Percentiles rank a stretch among this genome's conserved stretches.
These are phyloP conservation scores for Paramecium sexaurelia DNA, from an alignment of 73 alveolate species.

Conservation along the genomic window DNA sequence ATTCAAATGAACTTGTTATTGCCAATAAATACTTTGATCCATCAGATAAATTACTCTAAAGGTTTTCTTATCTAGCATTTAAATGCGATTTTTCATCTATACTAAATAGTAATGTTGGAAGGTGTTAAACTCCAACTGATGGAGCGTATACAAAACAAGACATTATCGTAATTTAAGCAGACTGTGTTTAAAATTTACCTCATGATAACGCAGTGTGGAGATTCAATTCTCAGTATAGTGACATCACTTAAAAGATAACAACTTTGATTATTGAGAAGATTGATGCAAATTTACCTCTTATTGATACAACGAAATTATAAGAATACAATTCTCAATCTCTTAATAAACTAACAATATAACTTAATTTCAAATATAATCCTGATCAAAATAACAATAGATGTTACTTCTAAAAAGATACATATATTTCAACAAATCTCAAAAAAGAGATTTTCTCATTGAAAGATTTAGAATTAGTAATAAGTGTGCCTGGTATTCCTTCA, in stretches of 20 bases:
- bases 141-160: background rate
- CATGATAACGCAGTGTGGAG: background rate
- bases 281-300: background rate
- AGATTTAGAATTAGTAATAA: background rate
- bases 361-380: background rate
- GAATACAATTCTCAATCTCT: background rate
- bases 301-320: background rate
- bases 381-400: background rate
- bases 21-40: background rate
- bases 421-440: background rate
- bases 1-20: background rate
- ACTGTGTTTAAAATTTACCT: background rate
- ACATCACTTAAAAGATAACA: background rate
- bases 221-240: background rate
- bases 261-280: background rate
- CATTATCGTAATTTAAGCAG: background rate
- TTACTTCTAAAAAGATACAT: constrained; percentile 4
- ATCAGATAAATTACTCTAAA: background rate
- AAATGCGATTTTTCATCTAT: background rate
- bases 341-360: background rate
- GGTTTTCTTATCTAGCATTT: background rate
- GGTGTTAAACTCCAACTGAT: background rate
- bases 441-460: background rate
- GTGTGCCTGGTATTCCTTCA: background rate
- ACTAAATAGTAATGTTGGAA: background rate